Evolutionary conservation across 1,139 yeast species (phyloP), one percentile per base, ranked within the genome.

Genomic region (Taphrina flavorubra): DNA sequence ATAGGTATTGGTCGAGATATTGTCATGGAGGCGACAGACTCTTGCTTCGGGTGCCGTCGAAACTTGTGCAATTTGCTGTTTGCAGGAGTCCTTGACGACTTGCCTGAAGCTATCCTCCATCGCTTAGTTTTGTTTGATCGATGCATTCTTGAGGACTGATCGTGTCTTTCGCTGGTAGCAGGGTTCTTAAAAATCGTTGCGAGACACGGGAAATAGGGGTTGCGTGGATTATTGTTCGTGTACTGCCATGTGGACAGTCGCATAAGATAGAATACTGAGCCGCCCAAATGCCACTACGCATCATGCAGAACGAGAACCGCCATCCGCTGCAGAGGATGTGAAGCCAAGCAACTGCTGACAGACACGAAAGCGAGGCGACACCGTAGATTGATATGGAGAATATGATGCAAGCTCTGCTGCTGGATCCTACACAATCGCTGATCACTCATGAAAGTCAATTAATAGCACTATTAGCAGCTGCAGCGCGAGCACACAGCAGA

Each of bases 261-360:
- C 53, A 49, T 49, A 49, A 49, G n/a, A 49, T 20, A 49, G 11
- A 20, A 49, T 49, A 49, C 53, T 49, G 53, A n/a, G 13, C 13
- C 4, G n/a, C 47, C 47, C 5, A 44, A 44, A 44, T 44, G 18
- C 47, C 47, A 44, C 47, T 44, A 44, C n/a, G 47, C 18, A 14
- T 11, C n/a, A 44, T 44, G 47, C 47, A 25, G 31, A 4, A 25
- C 31, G 31, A 2, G 31, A 25, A 2, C 31, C 31, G 31, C 31
- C 31, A 25, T 25, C 31, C 31, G 31, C 31, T 25, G 31, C 31
- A 25, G 31, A 25, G 4, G 31, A 25, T 25, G 2, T 25, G 31
- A 25, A 25, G 31, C 4, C 31, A 25, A 25, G 31, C 31, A 25
- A 4, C 31, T 25, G 31, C 31, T 25, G 31, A 25, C 31, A 25